These are phyloP conservation scores for Gracilaria domingensis DNA, from an alignment of 23 red algal species.

Conservation along the genomic window DNA sequence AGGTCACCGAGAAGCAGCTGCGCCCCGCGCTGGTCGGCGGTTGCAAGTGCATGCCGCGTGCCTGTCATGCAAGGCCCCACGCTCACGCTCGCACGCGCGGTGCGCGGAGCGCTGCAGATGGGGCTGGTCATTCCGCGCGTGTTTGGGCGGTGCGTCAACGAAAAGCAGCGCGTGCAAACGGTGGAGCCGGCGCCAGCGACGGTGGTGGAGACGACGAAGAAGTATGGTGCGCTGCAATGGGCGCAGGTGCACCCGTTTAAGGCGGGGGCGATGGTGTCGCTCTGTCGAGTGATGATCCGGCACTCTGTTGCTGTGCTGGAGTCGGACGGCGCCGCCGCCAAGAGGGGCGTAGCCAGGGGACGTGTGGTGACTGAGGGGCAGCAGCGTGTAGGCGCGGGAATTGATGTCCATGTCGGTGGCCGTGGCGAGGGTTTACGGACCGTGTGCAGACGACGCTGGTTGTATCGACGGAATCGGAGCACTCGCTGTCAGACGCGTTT, in stretches of 20 bases:
- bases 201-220: not conserved
- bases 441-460: constrained; percentile 85
- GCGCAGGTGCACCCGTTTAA: constrained; percentile 51
- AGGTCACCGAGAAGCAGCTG: constrained; percentile 76
- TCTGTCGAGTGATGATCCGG: not conserved
- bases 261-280: constrained; percentile 20
- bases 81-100: not conserved
- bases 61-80: too few species aligned
- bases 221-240: constrained; percentile 15
- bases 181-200: constrained; percentile 17
- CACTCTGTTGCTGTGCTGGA: not conserved
- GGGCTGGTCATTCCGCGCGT: constrained; percentile 65
- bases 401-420: constrained; percentile 85
- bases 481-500: constrained; percentile 94
- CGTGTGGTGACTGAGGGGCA: too few species aligned
- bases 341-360: too few species aligned
- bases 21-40: not conserved
- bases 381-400: too few species aligned
- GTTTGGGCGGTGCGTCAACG: constrained; percentile 1
- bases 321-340: too few species aligned
- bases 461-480: constrained; percentile 91
- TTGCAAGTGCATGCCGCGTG: constrained; percentile 76
- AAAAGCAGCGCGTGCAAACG: constrained; percentile 12
- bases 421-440: constrained; percentile 88
- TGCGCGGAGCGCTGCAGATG: constrained; percentile 26